phyloP scores from a whole-genome alignment of 139 green algal species.

The Trebouxia sp. region DNA sequence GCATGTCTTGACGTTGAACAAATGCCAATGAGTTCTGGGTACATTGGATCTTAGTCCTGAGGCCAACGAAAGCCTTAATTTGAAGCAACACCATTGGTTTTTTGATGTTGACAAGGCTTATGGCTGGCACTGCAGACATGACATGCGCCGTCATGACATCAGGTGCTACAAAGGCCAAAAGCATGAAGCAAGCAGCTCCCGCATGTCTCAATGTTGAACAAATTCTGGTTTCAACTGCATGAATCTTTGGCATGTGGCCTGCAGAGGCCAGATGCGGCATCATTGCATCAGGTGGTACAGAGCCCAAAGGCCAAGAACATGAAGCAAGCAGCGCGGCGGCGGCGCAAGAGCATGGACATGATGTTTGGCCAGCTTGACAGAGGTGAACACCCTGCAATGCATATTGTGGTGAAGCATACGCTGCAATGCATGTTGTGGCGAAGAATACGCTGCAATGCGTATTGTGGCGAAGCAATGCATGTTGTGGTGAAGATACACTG shows the following conservation, averaged over 20 bases:
- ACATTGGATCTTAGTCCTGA: no score
- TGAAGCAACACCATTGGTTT: no score
- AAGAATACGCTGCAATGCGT: no score
- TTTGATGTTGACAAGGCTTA: no score
- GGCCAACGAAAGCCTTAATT: no score
- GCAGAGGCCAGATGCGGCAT: neutral
- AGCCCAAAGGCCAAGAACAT: conserved; percentile 1
- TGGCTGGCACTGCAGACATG: neutral
- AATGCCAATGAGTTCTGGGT: no score
- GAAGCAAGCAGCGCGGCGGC: neutral
- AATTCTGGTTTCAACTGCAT: no score
- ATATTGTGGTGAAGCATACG: neutral
- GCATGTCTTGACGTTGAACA: no score
- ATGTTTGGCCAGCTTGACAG: neutral
- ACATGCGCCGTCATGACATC: neutral
- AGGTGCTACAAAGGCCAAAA: neutral
- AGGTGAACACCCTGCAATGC: neutral
- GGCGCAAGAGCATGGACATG: conserved; percentile 17
- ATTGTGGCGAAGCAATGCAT: no score
- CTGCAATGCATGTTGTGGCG: neutral
- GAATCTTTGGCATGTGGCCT: neutral
- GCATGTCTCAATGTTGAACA: no score
- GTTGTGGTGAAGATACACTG: no score
- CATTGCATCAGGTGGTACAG: neutral
- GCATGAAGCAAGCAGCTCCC: conserved; percentile 3